Percentiles rank a stretch among this genome's conserved stretches.
Conservation (phyloP, 441 rosid species). For the Erysimum cheiri region DNA sequence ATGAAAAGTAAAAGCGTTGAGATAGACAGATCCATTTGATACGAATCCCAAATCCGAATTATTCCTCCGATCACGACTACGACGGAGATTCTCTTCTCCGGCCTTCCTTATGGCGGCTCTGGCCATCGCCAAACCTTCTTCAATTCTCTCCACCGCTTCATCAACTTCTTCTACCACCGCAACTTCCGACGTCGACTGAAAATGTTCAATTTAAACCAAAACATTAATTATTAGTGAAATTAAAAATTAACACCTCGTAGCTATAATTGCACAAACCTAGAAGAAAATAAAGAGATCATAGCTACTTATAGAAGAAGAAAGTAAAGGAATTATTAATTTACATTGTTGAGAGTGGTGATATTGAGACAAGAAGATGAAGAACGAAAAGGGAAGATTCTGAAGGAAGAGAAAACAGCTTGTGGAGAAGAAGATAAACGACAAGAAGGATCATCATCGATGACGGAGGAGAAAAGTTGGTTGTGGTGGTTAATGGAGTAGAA, state of each 20-base stretch:
- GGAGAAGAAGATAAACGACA: slow-evolving; percentile 28
- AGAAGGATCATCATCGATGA: slow-evolving; percentile 28
- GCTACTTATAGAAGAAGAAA: neutral
- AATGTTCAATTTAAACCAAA: neutral
- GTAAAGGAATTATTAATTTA: neutral
- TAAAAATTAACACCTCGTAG: neutral
- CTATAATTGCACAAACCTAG: neutral
- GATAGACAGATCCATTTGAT: slow-evolving; percentile 67
- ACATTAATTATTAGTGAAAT: neutral
- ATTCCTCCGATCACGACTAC: slow-evolving; percentile 39
- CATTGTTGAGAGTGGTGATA: slow-evolving; percentile 28
- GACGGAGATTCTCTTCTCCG: slow-evolving; percentile 41
- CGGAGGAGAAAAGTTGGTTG: slow-evolving; percentile 36
- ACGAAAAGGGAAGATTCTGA: slow-evolving; percentile 21
- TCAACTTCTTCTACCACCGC: slow-evolving; percentile 41
- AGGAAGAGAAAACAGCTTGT: slow-evolving; percentile 27
- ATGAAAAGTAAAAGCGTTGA: slow-evolving; percentile 73
- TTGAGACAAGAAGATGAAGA: slow-evolving; percentile 18
- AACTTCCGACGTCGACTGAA: slow-evolving; percentile 30
- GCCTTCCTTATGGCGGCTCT: slow-evolving; percentile 60
- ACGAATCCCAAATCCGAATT: slow-evolving; percentile 40
- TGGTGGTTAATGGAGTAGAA: slow-evolving; percentile 52
- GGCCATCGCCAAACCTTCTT: slow-evolving; percentile 64
- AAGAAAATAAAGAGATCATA: neutral
- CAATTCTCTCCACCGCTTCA: slow-evolving; percentile 51